Evolutionary conservation across 768 basidiomycete species (phyloP).

Genomic region (Pleurotus tuoliensis): DNA sequence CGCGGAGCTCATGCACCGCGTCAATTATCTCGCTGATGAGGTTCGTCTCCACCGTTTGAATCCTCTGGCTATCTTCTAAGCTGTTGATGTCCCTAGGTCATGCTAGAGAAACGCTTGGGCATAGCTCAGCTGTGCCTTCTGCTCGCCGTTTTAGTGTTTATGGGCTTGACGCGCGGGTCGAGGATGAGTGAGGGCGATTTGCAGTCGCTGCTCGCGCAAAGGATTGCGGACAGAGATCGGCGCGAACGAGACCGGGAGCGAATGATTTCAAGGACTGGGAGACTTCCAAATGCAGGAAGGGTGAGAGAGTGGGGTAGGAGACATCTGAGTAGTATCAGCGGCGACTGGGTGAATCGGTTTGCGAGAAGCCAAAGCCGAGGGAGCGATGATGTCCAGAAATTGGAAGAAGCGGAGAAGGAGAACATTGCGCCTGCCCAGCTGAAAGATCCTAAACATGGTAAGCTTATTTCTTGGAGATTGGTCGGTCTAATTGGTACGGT

Average conservation of each 20-base stretch:
- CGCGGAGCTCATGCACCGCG: slow-evolving; percentile 57
- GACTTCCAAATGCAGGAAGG: slow-evolving; percentile 14
- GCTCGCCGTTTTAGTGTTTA: slow-evolving; percentile 79
- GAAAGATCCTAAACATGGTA: slow-evolving; percentile 8
- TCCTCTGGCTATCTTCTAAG: not conserved
- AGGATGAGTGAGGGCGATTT: slow-evolving; percentile 20
- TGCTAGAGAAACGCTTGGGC: slow-evolving; percentile 85
- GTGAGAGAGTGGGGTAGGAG: slow-evolving; percentile 54
- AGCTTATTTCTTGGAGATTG: not conserved
- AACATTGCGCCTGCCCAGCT: slow-evolving; percentile 23
- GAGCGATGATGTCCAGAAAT: slow-evolving; percentile 9
- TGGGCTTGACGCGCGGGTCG: slow-evolving; percentile 80
- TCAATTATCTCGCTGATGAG: slow-evolving; percentile 80
- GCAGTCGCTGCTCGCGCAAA: slow-evolving; percentile 10
- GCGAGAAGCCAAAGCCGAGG: slow-evolving; percentile 19
- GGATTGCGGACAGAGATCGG: slow-evolving; percentile 5
- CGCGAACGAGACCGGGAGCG: slow-evolving; percentile 15
- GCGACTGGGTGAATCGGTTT: slow-evolving; percentile 44
- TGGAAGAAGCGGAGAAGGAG: slow-evolving; percentile 17
- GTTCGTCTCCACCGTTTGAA: slow-evolving; percentile 31
- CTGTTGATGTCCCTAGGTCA: slow-evolving; percentile 45
- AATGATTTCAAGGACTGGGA: slow-evolving; percentile 20
- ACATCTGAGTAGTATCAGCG: slow-evolving; percentile 48
- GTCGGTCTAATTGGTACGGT: not conserved
- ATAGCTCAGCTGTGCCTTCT: slow-evolving; percentile 85